These are phyloP conservation scores for Rutstroemia sp. DNA, from an alignment of 2,329 filamentous ascomycete genomes.

Conservation along the genomic window DNA sequence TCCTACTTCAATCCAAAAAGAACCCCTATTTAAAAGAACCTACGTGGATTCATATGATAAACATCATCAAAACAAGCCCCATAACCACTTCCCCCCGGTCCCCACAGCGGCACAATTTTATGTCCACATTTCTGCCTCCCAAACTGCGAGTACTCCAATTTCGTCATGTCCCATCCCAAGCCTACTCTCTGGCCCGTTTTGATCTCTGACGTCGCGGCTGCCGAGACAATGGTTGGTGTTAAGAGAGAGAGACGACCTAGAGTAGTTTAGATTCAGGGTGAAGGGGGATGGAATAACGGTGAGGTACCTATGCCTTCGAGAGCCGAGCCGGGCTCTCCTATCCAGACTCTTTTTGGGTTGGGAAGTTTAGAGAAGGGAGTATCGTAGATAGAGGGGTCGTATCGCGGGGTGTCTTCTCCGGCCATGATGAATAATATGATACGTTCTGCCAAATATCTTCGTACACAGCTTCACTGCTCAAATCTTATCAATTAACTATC, in stretches of 20 bases:
- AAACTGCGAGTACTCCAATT: constrained; percentile 48
- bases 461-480: too few species aligned
- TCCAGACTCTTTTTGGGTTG: constrained; percentile 20
- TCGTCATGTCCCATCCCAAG: constrained; percentile 48
- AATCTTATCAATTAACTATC: too few species aligned
- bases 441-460: too few species aligned
- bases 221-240: constrained; percentile 43
- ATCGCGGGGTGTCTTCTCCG: constrained; percentile 6
- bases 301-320: constrained; percentile 17
- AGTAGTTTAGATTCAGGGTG: too few species aligned
- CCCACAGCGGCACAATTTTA: constrained; percentile 40
- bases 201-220: constrained; percentile 43
- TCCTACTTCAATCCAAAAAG: not conserved
- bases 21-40: not conserved
- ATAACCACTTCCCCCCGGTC: constrained; percentile 17
- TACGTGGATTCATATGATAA: constrained; percentile 42
- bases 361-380: constrained; percentile 17
- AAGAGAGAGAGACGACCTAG: constrained; percentile 37
- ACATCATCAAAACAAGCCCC: constrained; percentile 43
- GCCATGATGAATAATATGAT: not conserved
- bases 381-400: constrained; percentile 17
- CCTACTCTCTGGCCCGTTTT: constrained; percentile 43
- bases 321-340: constrained; percentile 16
- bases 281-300: too few species aligned
- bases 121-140: constrained; percentile 43